These are phyloP conservation scores for Penicillium egyptiacum DNA, from an alignment of 495 filamentous ascomycete genomes.

Conservation along the genomic window DNA sequence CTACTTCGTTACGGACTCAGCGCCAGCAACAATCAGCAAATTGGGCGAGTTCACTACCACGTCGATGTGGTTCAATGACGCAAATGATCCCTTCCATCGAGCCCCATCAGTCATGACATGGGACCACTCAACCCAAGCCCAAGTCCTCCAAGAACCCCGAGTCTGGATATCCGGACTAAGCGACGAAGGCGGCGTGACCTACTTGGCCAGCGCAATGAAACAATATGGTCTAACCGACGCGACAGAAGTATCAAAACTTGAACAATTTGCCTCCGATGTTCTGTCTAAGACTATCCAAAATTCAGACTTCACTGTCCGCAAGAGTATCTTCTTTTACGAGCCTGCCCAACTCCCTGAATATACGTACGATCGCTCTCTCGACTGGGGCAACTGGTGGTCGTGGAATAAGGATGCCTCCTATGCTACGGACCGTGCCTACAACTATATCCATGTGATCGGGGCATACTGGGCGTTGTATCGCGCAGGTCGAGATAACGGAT, in stretches of 20 bases:
- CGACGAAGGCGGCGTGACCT: background rate
- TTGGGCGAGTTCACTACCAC: slow-evolving; percentile 32
- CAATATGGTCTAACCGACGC: background rate
- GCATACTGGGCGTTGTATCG: slow-evolving; percentile 54
- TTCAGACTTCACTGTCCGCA: background rate
- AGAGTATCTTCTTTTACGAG: background rate
- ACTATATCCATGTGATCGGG: slow-evolving; percentile 53
- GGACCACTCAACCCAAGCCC: background rate
- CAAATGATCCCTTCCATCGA: background rate
- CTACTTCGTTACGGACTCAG: slow-evolving; percentile 49
- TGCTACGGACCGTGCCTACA: slow-evolving; percentile 47
- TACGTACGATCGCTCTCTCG: slow-evolving; percentile 19
- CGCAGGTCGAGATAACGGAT: slow-evolving; percentile 37
- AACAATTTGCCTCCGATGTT: background rate
- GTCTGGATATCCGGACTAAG: background rate
- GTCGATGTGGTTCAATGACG: background rate
- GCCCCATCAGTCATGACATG: background rate
- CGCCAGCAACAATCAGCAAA: slow-evolving; percentile 30
- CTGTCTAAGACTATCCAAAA: background rate
- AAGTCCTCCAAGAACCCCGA: background rate
- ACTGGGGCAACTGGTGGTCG: slow-evolving; percentile 40
- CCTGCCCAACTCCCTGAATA: background rate
- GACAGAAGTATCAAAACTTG: background rate
- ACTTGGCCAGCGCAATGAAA: background rate
- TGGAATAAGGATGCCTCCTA: slow-evolving; percentile 46